Evolutionary conservation across 306 rosid genomes (phyloP), one percentile per base, ranked within the genome.

Genomic region (Styphnolobium japonicum): DNA sequence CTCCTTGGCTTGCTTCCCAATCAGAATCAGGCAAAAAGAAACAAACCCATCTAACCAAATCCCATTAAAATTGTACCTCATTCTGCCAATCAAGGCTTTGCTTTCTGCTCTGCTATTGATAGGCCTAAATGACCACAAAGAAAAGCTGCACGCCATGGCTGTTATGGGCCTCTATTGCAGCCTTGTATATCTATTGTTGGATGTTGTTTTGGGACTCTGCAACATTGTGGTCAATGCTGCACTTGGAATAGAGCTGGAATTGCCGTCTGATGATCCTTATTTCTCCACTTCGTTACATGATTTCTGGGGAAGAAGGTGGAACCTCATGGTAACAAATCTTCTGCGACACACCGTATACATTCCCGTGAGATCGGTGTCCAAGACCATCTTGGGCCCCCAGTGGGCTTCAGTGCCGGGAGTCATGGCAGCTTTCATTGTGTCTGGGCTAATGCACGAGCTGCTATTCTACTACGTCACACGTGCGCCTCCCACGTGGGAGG

Each of bases 291-390:
- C 97, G 0, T 83, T 94, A 14, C 89, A 85, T 37, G 93, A 94
- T 60, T 94, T 94, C 16, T 94, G 95, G 95, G 92, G 97, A 10
- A 88, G 82, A 5, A 76, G 97, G 36, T 92, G 93, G 98, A 94
- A 94, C 68, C 91, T 91, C 53, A 83, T 89, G 85, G 95, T 92
- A 66, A 58, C 97, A 0, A 51, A 71, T 71, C 83, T 90, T 4
- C 85, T 92, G 18, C 85, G 88, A 1, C 86, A 85, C 27, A 70
- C 86, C 0, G 70, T 86, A 1, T 88, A 89, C 56, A 10, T 36
- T 1, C 98, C 97, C 0, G 6, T 78, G 0, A 67, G 74, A 1
- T 18, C 19, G 8, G 0, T 85, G 0, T 58, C 49, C 0, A n/a
- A 52, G 0, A 40, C 51, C 11, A 0, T 4, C 0, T 80, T 89